Conservation (phyloP, 2,329 filamentous ascomycete species). For the Ophiosphaerella herpotricha region DNA sequence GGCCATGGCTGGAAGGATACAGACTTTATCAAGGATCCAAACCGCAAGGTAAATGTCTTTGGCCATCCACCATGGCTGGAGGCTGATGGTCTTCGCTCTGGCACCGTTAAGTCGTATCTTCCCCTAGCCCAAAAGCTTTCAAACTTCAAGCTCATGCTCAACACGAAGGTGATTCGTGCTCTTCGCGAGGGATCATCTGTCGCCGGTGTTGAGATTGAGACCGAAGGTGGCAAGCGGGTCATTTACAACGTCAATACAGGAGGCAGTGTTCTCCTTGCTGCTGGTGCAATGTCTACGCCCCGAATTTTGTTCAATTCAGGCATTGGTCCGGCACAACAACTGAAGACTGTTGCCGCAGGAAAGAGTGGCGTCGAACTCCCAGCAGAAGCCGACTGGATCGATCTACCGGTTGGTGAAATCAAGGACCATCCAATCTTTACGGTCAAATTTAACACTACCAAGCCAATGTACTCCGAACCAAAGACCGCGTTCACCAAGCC, state of each 20-base stretch:
- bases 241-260: constrained; percentile 60
- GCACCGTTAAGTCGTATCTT: constrained; percentile 72
- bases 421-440: constrained; percentile 47
- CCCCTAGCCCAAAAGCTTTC: constrained; percentile 61
- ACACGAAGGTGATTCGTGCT: constrained; percentile 67
- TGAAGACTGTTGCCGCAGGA: constrained; percentile 51
- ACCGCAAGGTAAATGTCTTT: constrained; percentile 64
- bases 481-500: constrained; percentile 32
- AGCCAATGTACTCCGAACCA: constrained; percentile 22
- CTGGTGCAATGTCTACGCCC: constrained; percentile 69
- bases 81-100: constrained; percentile 66
- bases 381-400: constrained; percentile 52
- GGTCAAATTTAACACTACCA: constrained; percentile 37
- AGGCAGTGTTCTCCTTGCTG: constrained; percentile 69
- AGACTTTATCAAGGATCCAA: constrained; percentile 63
- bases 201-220: constrained; percentile 66
- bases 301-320: constrained; percentile 71
- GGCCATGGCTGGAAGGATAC: constrained; percentile 66
- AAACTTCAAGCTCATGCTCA: constrained; percentile 70
- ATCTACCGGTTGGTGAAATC: constrained; percentile 54
- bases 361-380: constrained; percentile 49
- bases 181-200: constrained; percentile 64
- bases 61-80: constrained; percentile 70
- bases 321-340: constrained; percentile 63
- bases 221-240: constrained; percentile 44